Evolutionary conservation across 1,139 yeast species (phyloP).

Genomic region (Ogataea hybrid): DNA sequence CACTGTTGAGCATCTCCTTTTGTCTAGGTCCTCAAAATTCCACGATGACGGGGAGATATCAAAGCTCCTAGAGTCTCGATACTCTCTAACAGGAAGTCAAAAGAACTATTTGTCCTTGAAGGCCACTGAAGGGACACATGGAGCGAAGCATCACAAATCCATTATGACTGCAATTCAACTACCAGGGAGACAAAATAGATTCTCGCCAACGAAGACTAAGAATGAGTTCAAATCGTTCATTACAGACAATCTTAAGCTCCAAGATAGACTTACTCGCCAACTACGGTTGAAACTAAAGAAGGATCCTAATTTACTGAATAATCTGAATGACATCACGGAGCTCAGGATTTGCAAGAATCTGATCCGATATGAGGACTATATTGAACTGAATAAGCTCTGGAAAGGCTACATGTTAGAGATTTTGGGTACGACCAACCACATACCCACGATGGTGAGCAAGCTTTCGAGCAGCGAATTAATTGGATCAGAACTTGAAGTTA

Average conservation of each 20-base stretch:
- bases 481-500: constrained; percentile 67
- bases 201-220: constrained; percentile 36
- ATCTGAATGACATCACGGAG: constrained; percentile 31
- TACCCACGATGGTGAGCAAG: constrained; percentile 46
- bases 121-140: constrained; percentile 35
- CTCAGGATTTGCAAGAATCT: constrained; percentile 39
- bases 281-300: constrained; percentile 36
- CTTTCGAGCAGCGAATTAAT: constrained; percentile 80
- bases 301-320: constrained; percentile 21
- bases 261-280: constrained; percentile 38
- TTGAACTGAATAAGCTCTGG: constrained; percentile 59
- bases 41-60: constrained; percentile 40
- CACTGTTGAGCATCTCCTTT: constrained; percentile 50
- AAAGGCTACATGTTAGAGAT: constrained; percentile 54
- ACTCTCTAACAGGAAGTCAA: constrained; percentile 55
- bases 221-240: constrained; percentile 46
- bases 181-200: constrained; percentile 20
- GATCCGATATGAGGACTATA: constrained; percentile 53
- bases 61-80: constrained; percentile 53
- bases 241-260: constrained; percentile 37
- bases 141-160: constrained; percentile 7
- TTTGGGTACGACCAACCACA: constrained; percentile 30
- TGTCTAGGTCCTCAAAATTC: constrained; percentile 45
- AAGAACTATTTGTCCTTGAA: constrained; percentile 53
- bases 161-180: constrained; percentile 2